phyloP scores from a whole-genome alignment of 1,284 basidiomycete species.

The Tremellales sp. region DNA sequence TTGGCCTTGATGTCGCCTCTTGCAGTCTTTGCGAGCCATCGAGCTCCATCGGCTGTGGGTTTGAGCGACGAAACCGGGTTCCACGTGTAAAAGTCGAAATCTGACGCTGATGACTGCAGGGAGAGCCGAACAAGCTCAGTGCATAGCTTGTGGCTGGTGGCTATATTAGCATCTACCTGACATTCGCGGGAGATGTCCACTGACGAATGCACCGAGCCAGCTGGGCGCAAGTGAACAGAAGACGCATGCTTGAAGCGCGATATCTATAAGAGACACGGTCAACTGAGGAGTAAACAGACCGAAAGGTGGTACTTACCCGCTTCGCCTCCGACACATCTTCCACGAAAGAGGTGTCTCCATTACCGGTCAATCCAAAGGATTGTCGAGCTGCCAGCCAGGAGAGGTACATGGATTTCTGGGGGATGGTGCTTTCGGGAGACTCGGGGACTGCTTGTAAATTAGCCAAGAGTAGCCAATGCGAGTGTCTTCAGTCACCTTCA shows the following conservation, averaged over 20 bases:
- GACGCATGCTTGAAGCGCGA: constrained; percentile 18
- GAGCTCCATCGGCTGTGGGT: background rate
- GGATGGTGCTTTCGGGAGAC: too few relatives aligned
- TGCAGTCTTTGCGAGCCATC: constrained; percentile 4
- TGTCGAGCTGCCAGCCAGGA: constrained; percentile 19
- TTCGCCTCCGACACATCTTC: constrained; percentile 24
- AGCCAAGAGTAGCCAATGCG: too few relatives aligned
- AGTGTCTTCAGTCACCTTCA: constrained; percentile 13
- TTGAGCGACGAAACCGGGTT: constrained; percentile 9
- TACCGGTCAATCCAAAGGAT: constrained; percentile 12
- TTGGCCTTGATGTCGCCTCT: constrained; percentile 10
- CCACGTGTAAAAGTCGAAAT: constrained; percentile 12
- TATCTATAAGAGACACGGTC: constrained; percentile 1
- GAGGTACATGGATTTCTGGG: too few relatives aligned
- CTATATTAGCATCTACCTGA: background rate
- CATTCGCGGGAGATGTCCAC: background rate
- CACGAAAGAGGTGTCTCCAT: constrained; percentile 17
- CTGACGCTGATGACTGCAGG: constrained; percentile 5
- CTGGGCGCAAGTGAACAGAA: constrained; percentile 21
- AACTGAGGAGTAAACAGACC: background rate
- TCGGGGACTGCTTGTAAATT: too few relatives aligned
- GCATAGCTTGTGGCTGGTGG: constrained; percentile 27
- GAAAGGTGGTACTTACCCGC: constrained; percentile 10
- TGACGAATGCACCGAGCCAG: constrained; percentile 23
- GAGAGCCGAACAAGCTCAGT: constrained; percentile 23